Conservation (phyloP, 768 basidiomycete species). For the Naganishia onofrii region DNA sequence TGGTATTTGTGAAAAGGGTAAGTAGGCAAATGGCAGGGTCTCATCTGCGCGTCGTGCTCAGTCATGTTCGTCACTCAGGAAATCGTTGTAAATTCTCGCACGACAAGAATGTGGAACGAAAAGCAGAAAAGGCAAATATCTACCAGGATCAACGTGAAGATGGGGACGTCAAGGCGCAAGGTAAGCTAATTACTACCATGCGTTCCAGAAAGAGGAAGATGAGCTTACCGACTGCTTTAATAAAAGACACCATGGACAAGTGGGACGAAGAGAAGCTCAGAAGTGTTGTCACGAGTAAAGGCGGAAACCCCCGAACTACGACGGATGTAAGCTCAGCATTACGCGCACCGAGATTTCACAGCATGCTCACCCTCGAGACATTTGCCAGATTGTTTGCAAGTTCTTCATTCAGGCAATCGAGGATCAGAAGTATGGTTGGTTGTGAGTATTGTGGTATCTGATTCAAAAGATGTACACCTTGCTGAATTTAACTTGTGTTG, state of each 20-base stretch:
- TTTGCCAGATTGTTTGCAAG: slow-evolving; percentile 79
- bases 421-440: slow-evolving; percentile 66
- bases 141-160: slow-evolving; percentile 78
- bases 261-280: slow-evolving; percentile 96
- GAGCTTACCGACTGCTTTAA: not conserved
- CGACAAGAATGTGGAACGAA: slow-evolving; percentile 79
- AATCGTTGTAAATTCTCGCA: slow-evolving; percentile 90
- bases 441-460: slow-evolving; percentile 40
- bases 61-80: slow-evolving; percentile 33
- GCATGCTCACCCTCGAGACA: slow-evolving; percentile 54
- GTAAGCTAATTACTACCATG: not conserved
- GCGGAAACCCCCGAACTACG: slow-evolving; percentile 83
- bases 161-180: slow-evolving; percentile 68
- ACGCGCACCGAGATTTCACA: slow-evolving; percentile 47
- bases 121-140: slow-evolving; percentile 91
- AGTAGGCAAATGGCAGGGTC: slow-evolving; percentile 20
- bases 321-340: slow-evolving; percentile 67
- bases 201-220: not conserved
- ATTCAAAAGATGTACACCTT: not conserved
- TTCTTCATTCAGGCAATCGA: slow-evolving; percentile 96
- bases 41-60: not conserved
- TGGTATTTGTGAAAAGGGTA: slow-evolving; percentile 86
- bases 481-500: not conserved
- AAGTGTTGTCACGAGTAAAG: slow-evolving; percentile 79
- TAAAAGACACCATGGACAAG: slow-evolving; percentile 87